Evolutionary conservation across 495 filamentous ascomycete genomes (phyloP).

Genomic region (Aspergillus wentii): DNA sequence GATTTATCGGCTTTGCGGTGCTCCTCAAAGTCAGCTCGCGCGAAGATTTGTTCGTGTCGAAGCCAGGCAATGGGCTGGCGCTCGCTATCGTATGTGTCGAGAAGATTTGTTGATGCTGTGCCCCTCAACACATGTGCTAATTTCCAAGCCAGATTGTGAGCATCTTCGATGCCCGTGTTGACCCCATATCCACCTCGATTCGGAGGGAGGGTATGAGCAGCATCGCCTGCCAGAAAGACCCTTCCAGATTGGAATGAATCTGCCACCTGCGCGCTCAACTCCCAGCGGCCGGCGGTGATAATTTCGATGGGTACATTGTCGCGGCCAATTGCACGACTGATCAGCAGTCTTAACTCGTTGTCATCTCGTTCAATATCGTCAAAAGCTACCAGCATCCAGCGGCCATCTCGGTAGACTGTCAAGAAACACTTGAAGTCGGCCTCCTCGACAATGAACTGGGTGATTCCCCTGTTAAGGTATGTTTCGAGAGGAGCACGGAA

Average conservation of each 20-base stretch:
- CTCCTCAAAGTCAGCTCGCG: no score
- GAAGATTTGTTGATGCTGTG: constrained; percentile 26
- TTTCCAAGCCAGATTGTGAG: constrained; percentile 45
- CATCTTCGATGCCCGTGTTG: constrained; percentile 46
- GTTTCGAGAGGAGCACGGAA: constrained; percentile 25
- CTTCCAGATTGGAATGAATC: constrained; percentile 24
- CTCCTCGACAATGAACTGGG: constrained; percentile 21
- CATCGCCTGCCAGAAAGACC: constrained; percentile 46
- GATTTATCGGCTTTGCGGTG: no score
- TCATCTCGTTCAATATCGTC: constrained; percentile 22
- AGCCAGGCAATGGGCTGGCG: constrained; percentile 47
- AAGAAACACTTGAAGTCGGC: constrained; percentile 17
- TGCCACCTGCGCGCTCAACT: constrained; percentile 20
- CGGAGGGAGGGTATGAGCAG: constrained; percentile 46
- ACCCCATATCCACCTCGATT: constrained; percentile 42
- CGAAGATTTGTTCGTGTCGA: no score
- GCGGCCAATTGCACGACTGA: no score
- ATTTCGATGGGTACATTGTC: constrained; percentile 21
- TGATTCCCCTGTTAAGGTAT: constrained; percentile 14
- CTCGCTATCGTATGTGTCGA: constrained; percentile 47
- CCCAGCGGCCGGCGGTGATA: constrained; percentile 24
- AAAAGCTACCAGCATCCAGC: constrained; percentile 25
- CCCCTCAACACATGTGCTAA: constrained; percentile 40
- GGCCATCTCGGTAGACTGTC: constrained; percentile 21
- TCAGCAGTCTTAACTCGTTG: no score